These are phyloP conservation scores for Skeletonema potamos DNA, from an alignment of 108 stramenopile species.

Conservation along the genomic window DNA sequence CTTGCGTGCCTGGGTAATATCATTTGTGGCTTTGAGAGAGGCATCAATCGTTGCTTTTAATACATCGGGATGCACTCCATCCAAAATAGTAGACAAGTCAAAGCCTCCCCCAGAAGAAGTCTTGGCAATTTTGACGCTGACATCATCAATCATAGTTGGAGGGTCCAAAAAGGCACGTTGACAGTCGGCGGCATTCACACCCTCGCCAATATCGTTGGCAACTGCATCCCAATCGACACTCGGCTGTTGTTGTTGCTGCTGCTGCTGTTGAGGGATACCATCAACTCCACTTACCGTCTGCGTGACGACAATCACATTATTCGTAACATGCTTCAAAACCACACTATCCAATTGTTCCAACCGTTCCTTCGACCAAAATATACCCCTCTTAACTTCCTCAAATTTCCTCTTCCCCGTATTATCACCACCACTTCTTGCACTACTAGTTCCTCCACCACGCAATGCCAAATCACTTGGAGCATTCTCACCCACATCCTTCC, in stretches of 20 bases:
- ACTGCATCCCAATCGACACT: conserved; percentile 74
- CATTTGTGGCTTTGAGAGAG: conserved; percentile 53
- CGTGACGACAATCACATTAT: no score
- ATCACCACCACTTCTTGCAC: neutral
- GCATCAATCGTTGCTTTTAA: conserved; percentile 49
- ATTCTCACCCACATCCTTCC: conserved; percentile 69
- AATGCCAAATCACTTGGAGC: conserved; percentile 64
- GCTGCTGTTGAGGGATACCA: neutral
- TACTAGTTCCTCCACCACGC: no score
- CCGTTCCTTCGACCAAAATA: conserved; percentile 31
- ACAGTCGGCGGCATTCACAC: conserved; percentile 62
- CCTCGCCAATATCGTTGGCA: conserved; percentile 54
- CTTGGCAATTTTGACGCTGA: neutral
- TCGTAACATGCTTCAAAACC: conserved; percentile 11
- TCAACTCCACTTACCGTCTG: neutral
- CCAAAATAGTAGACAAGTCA: conserved; percentile 50
- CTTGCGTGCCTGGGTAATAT: conserved; percentile 56
- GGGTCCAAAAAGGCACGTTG: conserved; percentile 61
- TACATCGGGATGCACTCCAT: conserved; percentile 53
- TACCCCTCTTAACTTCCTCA: conserved; percentile 8
- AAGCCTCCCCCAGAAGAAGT: conserved; percentile 1
- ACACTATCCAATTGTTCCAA: conserved; percentile 24
- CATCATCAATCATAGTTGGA: conserved; percentile 25
- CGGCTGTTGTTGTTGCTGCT: neutral
- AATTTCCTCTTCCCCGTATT: conserved; percentile 25